Evolutionary conservation across 1,284 basidiomycete species (phyloP), one percentile per base, ranked within the genome.

Genomic region (Boletus sp.): DNA sequence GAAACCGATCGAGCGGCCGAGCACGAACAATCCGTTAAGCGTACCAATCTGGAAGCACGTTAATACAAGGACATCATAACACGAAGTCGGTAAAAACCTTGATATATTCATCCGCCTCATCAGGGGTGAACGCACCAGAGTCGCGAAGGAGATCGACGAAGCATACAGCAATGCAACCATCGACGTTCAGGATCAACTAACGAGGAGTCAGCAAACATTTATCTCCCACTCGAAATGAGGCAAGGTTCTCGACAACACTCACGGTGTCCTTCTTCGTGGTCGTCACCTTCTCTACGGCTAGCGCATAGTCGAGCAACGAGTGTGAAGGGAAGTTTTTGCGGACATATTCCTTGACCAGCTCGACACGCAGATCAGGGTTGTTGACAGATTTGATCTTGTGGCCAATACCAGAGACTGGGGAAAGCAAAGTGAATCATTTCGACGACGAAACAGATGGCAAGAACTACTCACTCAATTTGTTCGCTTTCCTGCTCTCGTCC

Each of bases 361-460:
- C 88, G 59, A 99, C 95, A 70, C 95, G 93, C 44, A 93, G 76
- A 78, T 95, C 92, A 50, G 93, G 94, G 82, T 96, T 96, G 74
- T 92, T 94, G 64, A 94, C 91, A 59, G 89, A 92, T 86, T 99
- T 99, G 80, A 99, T 97, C 82, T 98, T 98, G 85, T 99, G 95
- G 49, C 95, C 95, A 61, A 99, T 99, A 78, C 95, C 95, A 57
- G 89, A 91, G 75, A 98, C 85, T 88, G 52, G 13, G 17, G 9
- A 23, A 14, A 36, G 35, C 41, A 49, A 12, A 10, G 25, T 45
- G n/a, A 32, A 36, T 16, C 39, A 23, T 41, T 8, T 12, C 12
- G n/a, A 23, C n/a, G 3, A n/a, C 4, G 2, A 33, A 36, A 5
- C 7, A 29, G 26, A 39, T 8, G 27, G 20, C 2, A 10, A 39